phyloP scores from a whole-genome alignment of 768 basidiomycete species.

The Leccinum incarnatum region DNA sequence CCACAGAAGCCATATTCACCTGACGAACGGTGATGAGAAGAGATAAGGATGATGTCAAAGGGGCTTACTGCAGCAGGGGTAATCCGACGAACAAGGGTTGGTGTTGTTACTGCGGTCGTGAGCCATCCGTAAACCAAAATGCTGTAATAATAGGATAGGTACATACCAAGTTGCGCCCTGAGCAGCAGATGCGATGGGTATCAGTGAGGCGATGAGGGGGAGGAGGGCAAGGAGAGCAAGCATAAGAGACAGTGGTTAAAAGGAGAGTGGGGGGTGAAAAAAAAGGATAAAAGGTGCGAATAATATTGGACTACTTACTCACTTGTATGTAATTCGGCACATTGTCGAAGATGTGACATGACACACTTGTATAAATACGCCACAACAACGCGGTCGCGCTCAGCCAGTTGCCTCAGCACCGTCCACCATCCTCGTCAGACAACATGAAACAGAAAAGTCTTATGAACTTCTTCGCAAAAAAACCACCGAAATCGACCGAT shows the following conservation, averaged over 20 bases:
- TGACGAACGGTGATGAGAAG: constrained; percentile 12
- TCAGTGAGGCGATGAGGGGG: constrained; percentile 15
- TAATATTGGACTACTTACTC: neutral
- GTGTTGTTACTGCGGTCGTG: constrained; percentile 35
- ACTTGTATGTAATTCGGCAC: no score
- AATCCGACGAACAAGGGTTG: constrained; percentile 33
- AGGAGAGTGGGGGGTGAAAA: constrained; percentile 11
- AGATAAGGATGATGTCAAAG: neutral
- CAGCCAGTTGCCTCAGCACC: neutral
- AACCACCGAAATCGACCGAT: constrained; percentile 31
- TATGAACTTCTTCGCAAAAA: constrained; percentile 61
- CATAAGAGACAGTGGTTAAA: constrained; percentile 21
- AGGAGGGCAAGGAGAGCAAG: constrained; percentile 17
- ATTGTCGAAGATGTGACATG: neutral
- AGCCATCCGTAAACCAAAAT: neutral
- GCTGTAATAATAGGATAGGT: neutral
- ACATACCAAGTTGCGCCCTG: constrained; percentile 30
- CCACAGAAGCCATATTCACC: constrained; percentile 59
- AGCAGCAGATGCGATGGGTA: constrained; percentile 18
- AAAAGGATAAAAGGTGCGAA: neutral
- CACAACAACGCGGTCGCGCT: constrained; percentile 6
- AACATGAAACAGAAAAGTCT: constrained; percentile 70
- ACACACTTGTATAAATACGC: constrained; percentile 15
- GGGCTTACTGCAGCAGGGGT: constrained; percentile 45
- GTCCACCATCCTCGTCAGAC: constrained; percentile 27